Evolutionary conservation across 345 rosid species (phyloP), one percentile per base, ranked within the genome.

Genomic region (Microcos paniculata): DNA sequence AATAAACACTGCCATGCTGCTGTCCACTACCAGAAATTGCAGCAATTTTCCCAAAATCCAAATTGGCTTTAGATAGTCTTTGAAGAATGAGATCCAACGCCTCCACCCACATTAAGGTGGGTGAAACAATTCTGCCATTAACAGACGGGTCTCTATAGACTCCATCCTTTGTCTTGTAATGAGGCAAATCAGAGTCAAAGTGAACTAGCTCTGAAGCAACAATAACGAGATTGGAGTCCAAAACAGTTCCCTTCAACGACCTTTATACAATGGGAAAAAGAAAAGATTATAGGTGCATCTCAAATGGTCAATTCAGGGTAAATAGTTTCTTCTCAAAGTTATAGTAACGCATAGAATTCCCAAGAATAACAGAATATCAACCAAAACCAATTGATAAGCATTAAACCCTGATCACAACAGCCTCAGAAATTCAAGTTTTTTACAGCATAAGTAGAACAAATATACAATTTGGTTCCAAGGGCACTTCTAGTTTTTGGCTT

Each of bases 21-120:
- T 96, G 99, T 40, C 99, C 99, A 23, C 98, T 93, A 12, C 98
- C 97, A 0, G 99, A 96, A 66, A 96, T 73, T n/a, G 99, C 96
- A 35, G 82, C 77, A 28, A 96, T 76, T 74, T 90, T 93, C 23
- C 77, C 82, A 67, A 96, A 92, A 78, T 93, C 92, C 77, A 96
- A 79, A 64, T 82, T 78, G 0, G 93, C 81, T 13, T 83, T 79
- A 2, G 80, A 70, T 30, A 96, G 91, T 76, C 84, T 90, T 43
- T 87, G 79, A 67, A 96, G 87, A 75, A 91, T 84, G 73, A 93
- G 89, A 80, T 96, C 99, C 61, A 93, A 82, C 80, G 99, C 98
- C 76, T 96, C 99, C 11, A 93, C 89, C 99, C 98, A 96, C 98
- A 96, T 89, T 69, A 92, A 73, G n/a, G 98, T 93, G 72, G 99